Evolutionary conservation across 768 basidiomycete genomes (phyloP).

Genomic region (Rhizopogon roseolus): DNA sequence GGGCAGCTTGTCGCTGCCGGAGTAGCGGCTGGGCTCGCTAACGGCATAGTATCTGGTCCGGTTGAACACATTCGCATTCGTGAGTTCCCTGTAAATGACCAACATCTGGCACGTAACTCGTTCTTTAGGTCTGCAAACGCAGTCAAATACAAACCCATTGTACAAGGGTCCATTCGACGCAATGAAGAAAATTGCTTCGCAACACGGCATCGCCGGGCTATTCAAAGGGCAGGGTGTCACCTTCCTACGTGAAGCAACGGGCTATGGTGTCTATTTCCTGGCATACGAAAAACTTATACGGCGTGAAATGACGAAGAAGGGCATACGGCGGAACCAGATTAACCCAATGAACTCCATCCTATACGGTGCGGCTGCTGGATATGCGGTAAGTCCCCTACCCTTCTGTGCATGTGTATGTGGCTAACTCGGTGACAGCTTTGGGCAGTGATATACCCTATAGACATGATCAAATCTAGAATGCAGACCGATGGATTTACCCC

Average conservation of each 20-base stretch:
- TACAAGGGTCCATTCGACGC: slow-evolving; percentile 89
- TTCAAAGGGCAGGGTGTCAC: slow-evolving; percentile 94
- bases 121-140: slow-evolving; percentile 79
- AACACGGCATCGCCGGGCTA: slow-evolving; percentile 76
- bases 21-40: slow-evolving; percentile 82
- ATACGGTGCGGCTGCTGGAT: slow-evolving; percentile 91
- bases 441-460: slow-evolving; percentile 93
- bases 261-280: slow-evolving; percentile 87
- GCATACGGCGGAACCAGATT: slow-evolving; percentile 72
- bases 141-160: slow-evolving; percentile 67
- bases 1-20: slow-evolving; percentile 74
- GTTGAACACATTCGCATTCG: slow-evolving; percentile 98
- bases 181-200: slow-evolving; percentile 73
- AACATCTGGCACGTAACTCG: neutral
- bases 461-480: slow-evolving; percentile 94
- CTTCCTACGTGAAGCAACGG: slow-evolving; percentile 74
- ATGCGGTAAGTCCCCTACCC: slow-evolving; percentile 55
- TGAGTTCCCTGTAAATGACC: slow-evolving; percentile 32
- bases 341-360: slow-evolving; percentile 72
- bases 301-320: slow-evolving; percentile 71
- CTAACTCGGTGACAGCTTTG: slow-evolving; percentile 51
- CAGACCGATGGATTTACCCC: slow-evolving; percentile 88
- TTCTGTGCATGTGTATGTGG: slow-evolving; percentile 1
- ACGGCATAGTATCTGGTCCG: slow-evolving; percentile 90
- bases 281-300: slow-evolving; percentile 92